phyloP scores from a whole-genome alignment of 2,329 filamentous ascomycete genomes.

The Mycosphaerella sp. region DNA sequence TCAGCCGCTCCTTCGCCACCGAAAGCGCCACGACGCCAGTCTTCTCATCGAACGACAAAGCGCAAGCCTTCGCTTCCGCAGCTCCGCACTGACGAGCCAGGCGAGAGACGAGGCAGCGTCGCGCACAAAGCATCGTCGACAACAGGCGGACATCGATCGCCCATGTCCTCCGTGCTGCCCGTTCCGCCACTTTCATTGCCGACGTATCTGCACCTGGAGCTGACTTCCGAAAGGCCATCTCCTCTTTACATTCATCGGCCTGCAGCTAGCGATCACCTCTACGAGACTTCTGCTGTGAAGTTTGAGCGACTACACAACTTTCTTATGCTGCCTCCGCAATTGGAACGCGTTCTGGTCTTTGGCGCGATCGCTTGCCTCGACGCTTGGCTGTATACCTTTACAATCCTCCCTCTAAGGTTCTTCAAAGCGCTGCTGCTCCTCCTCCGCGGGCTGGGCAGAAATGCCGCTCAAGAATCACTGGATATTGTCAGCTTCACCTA shows the following conservation, averaged over 20 bases:
- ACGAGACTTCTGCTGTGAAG: conserved; percentile 88
- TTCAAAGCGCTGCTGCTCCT: conserved; percentile 72
- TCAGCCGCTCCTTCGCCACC: conserved; percentile 1
- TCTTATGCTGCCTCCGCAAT: conserved; percentile 68
- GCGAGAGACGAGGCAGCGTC: background rate
- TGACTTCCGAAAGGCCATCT: conserved; percentile 55
- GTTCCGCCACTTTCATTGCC: conserved; percentile 58
- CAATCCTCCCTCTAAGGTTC: conserved; percentile 86
- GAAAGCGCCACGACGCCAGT: conserved; percentile 12
- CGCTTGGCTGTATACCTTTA: conserved; percentile 94
- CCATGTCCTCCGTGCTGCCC: conserved; percentile 50
- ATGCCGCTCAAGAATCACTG: conserved; percentile 62
- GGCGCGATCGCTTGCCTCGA: conserved; percentile 88
- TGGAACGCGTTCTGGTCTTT: conserved; percentile 82
- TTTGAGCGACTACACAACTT: conserved; percentile 90
- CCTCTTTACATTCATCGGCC: conserved; percentile 59
- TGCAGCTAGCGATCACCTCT: conserved; percentile 58
- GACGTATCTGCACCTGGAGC: conserved; percentile 60
- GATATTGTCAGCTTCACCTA: conserved; percentile 74
- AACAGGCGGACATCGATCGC: conserved; percentile 34
- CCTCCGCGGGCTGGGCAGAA: conserved; percentile 68
- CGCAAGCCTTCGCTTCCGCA: conserved; percentile 17
- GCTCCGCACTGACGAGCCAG: conserved; percentile 27
- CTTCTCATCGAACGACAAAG: conserved; percentile 14
- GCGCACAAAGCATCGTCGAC: background rate